Conservation (phyloP, 2,329 filamentous ascomycete genomes). For the Lachnellula cervina region DNA sequence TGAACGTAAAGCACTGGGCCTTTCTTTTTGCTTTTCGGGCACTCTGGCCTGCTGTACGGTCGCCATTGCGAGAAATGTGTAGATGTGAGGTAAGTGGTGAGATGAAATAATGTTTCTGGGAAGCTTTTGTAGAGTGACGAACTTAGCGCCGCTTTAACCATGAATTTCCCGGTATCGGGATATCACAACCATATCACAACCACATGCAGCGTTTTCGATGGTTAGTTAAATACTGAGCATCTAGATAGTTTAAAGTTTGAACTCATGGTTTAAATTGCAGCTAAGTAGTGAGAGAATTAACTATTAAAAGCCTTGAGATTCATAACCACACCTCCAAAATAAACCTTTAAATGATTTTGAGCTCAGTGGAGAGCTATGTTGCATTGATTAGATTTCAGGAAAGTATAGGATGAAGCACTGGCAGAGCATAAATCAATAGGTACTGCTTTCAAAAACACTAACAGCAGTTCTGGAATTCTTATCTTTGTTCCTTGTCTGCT, state of each 20-base stretch:
- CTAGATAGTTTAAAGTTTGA: too few species aligned
- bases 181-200: too few species aligned
- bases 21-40: constrained; percentile 37
- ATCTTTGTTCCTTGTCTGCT: background rate
- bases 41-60: constrained; percentile 5
- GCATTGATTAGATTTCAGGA: background rate
- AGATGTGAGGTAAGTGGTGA: background rate
- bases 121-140: background rate
- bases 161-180: background rate
- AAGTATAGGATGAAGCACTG: background rate
- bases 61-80: constrained; percentile 9
- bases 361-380: too few species aligned
- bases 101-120: background rate
- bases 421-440: background rate
- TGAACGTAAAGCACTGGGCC: constrained; percentile 77
- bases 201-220: too few species aligned
- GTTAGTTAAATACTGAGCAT: too few species aligned
- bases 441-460: background rate
- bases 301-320: too few species aligned
- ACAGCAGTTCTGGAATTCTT: background rate
- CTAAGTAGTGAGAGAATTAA: too few species aligned
- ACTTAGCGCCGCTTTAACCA: background rate
- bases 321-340: too few species aligned
- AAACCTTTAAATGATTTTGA: too few species aligned
- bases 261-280: too few species aligned